phyloP scores from a whole-genome alignment of 768 basidiomycete genomes.

The Psilocybe sp. region DNA sequence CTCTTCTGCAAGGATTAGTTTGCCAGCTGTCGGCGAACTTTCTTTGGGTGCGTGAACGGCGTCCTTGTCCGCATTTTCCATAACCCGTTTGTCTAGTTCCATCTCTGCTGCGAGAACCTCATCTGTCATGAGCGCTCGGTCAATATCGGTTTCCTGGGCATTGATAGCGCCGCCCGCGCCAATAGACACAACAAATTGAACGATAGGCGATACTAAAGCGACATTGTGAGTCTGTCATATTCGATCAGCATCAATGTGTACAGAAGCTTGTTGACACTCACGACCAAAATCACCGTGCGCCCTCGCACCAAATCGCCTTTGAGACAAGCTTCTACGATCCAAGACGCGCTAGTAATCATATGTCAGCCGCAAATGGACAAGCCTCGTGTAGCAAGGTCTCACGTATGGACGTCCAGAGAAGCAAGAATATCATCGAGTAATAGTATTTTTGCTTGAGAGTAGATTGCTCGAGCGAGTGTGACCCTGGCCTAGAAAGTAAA shows the following conservation, averaged over 20 bases:
- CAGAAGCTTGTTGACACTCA: conserved; percentile 20
- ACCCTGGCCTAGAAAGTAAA: conserved; percentile 45
- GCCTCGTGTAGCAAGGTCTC: conserved; percentile 3
- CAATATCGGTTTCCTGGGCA: conserved; percentile 40
- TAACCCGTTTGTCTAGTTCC: conserved; percentile 23
- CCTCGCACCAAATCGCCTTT: conserved; percentile 69
- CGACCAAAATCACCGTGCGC: conserved; percentile 79
- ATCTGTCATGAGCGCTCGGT: conserved; percentile 39
- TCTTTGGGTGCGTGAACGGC: conserved; percentile 16
- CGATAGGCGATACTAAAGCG: conserved; percentile 45
- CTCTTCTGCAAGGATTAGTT: conserved; percentile 63
- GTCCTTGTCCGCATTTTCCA: conserved; percentile 15
- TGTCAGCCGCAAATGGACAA: background rate
- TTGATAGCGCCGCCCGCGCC: conserved; percentile 46
- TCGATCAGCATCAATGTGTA: background rate
- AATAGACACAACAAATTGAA: conserved; percentile 53
- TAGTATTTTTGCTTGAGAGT: conserved; percentile 54
- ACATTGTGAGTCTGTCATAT: conserved; percentile 40
- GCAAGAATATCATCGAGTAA: conserved; percentile 73
- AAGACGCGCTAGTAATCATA: conserved; percentile 5
- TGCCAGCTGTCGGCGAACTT: conserved; percentile 36
- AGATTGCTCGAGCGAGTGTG: conserved; percentile 43
- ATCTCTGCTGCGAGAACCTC: conserved; percentile 27
- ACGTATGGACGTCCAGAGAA: conserved; percentile 47
- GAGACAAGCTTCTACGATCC: conserved; percentile 68